These are phyloP conservation scores for Danielia reshetovae DNA, from an alignment of 805 yeast genomes.

Conservation along the genomic window DNA sequence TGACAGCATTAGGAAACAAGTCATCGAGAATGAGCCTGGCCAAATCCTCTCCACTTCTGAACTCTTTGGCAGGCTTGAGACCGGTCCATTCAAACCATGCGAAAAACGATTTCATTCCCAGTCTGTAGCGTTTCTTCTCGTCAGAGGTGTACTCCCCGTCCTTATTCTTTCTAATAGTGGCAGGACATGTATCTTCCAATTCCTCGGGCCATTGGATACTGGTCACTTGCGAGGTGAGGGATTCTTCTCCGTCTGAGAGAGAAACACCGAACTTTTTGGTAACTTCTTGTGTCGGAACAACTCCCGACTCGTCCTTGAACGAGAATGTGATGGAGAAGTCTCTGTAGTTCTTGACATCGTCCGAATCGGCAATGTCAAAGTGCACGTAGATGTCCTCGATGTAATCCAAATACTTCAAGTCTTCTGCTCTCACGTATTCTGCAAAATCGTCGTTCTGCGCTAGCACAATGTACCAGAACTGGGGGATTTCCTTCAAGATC, in stretches of 20 bases:
- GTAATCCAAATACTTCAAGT: conserved; percentile 67
- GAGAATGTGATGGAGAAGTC: conserved; percentile 59
- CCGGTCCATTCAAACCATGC: conserved; percentile 90
- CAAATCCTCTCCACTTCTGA: conserved; percentile 73
- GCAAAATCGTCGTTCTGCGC: conserved; percentile 83
- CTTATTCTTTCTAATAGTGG: conserved; percentile 33
- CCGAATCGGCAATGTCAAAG: conserved; percentile 39
- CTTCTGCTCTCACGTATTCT: conserved; percentile 72
- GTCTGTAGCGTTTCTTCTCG: conserved; percentile 58
- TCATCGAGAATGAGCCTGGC: conserved; percentile 74
- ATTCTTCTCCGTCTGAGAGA: conserved; percentile 52
- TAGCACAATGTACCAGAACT: conserved; percentile 84
- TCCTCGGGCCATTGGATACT: conserved; percentile 68
- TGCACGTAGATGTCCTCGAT: conserved; percentile 62
- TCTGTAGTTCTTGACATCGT: conserved; percentile 36
- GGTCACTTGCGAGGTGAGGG: conserved; percentile 50
- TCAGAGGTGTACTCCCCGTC: conserved; percentile 39
- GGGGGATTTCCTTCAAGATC: conserved; percentile 53
- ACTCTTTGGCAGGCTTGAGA: conserved; percentile 68
- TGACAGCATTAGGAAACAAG: conserved; percentile 79
- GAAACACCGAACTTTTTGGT: conserved; percentile 54
- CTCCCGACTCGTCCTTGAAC: conserved; percentile 43
- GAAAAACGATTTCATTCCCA: conserved; percentile 80
- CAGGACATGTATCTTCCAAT: conserved; percentile 54
- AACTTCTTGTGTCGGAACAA: conserved; percentile 54